phyloP scores from a whole-genome alignment of 305 asterid species.

The Solanum hybrid region DNA sequence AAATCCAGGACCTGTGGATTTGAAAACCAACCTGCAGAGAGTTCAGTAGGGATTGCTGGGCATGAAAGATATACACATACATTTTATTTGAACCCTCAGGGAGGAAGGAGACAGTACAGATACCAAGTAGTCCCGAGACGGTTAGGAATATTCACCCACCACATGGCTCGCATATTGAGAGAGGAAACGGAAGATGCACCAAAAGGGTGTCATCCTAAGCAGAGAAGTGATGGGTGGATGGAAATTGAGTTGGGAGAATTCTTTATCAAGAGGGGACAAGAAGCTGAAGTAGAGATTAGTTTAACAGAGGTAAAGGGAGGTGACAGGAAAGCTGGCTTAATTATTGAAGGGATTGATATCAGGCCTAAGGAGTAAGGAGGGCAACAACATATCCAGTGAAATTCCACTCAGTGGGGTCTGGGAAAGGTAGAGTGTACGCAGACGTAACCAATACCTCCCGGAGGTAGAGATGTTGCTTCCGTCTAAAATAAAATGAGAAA shows the following conservation, averaged over 20 bases:
- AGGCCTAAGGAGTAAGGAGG: conserved; percentile 36
- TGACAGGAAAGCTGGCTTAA: conserved; percentile 53
- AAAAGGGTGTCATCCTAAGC: conserved; percentile 18
- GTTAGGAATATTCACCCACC: conserved; percentile 14
- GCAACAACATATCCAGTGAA: neutral
- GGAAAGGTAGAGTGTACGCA: neutral
- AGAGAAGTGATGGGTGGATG: conserved; percentile 60
- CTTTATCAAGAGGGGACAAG: conserved; percentile 32
- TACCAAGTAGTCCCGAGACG: conserved; percentile 17
- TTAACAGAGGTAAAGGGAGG: conserved; percentile 40
- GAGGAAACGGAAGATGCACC: neutral
- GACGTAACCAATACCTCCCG: too few relatives aligned
- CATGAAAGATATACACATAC: conserved; percentile 20
- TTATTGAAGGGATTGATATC: conserved; percentile 69
- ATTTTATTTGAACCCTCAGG: conserved; percentile 41
- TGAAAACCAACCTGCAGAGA: conserved; percentile 30
- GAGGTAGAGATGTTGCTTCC: neutral
- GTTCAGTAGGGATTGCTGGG: conserved; percentile 31
- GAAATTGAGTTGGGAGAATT: conserved; percentile 64
- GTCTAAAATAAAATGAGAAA: neutral
- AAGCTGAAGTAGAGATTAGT: conserved; percentile 41
- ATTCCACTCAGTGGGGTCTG: neutral
- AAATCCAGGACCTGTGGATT: conserved; percentile 36
- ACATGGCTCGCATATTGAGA: conserved; percentile 5
- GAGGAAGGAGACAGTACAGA: conserved; percentile 19